Percentiles rank a stretch among this genome's conserved stretches.
phyloP scores from a whole-genome alignment of 257 asterid genomes.

The Pogostemon cablin region DNA sequence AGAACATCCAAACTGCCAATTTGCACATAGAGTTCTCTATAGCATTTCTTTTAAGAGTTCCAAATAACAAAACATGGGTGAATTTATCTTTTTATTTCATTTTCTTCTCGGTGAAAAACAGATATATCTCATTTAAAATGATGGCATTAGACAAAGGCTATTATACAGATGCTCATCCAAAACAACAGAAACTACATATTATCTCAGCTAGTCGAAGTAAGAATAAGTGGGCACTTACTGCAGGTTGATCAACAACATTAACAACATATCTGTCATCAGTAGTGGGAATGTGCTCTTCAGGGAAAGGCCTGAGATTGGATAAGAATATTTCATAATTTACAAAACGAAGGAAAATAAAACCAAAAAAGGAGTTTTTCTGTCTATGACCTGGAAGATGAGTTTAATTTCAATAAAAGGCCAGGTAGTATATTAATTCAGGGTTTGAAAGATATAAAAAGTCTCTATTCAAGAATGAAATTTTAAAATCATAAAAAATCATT shows the following conservation, averaged over 20 bases:
- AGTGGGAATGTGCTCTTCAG: constrained; percentile 72
- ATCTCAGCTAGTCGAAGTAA: constrained; percentile 17
- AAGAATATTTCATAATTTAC: constrained; percentile 10
- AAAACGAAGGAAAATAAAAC: too few species aligned
- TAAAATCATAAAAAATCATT: too few species aligned
- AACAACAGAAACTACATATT: neutral
- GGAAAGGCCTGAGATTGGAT: constrained; percentile 60
- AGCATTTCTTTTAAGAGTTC: neutral
- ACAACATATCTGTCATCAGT: constrained; percentile 64
- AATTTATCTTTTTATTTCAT: neutral
- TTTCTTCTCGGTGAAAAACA: constrained; percentile 7
- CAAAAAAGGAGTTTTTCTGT: too few species aligned
- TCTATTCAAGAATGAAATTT: too few species aligned
- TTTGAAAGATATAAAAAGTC: too few species aligned
- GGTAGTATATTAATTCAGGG: too few species aligned
- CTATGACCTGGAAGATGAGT: too few species aligned
- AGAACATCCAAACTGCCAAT: neutral
- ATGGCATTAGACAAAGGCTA: neutral
- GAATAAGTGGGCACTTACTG: constrained; percentile 49
- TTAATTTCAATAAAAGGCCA: too few species aligned
- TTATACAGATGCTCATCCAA: constrained; percentile 9
- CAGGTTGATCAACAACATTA: constrained; percentile 64
- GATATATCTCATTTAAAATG: neutral
- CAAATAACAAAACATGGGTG: neutral
- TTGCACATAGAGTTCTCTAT: constrained; percentile 5